Evolutionary conservation across 768 basidiomycete species (phyloP).

Genomic region (Trametes elegans): DNA sequence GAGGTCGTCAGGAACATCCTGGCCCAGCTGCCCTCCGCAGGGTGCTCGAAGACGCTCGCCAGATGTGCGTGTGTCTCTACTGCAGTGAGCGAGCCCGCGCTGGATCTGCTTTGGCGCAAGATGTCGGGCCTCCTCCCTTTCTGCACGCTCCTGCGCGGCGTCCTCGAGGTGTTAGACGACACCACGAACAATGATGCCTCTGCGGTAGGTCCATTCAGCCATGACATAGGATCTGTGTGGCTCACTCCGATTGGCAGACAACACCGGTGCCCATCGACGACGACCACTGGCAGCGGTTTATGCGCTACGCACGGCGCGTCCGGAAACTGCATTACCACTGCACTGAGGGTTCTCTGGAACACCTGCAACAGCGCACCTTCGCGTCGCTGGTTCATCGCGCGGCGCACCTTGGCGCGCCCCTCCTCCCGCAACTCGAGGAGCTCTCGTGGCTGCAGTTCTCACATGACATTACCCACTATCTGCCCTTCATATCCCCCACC

Average conservation of each 20-base stretch:
- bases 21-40: neutral
- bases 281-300: slow-evolving; percentile 3
- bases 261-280: neutral
- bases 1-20: slow-evolving; percentile 12
- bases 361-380: neutral
- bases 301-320: slow-evolving; percentile 10
- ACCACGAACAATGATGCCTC: neutral
- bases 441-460: slow-evolving; percentile 16
- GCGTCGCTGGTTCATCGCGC: slow-evolving; percentile 1
- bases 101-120: slow-evolving; percentile 12
- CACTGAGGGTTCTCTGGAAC: neutral
- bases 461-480: neutral
- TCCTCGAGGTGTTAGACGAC: neutral
- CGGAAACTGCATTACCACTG: slow-evolving; percentile 11
- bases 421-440: slow-evolving; percentile 13
- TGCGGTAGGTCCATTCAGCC: neutral
- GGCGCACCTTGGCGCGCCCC: neutral
- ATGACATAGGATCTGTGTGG: neutral
- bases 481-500: slow-evolving; percentile 8
- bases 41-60: slow-evolving; percentile 5
- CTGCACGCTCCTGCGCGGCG: slow-evolving; percentile 2
- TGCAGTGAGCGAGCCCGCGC: slow-evolving; percentile 10
- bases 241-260: neutral
- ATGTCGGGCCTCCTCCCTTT: slow-evolving; percentile 3
- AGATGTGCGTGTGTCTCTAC: slow-evolving; percentile 9